Evolutionary conservation across 2,329 filamentous ascomycete genomes (phyloP), one percentile per base, ranked within the genome.

Genomic region (Fusarium sp.): DNA sequence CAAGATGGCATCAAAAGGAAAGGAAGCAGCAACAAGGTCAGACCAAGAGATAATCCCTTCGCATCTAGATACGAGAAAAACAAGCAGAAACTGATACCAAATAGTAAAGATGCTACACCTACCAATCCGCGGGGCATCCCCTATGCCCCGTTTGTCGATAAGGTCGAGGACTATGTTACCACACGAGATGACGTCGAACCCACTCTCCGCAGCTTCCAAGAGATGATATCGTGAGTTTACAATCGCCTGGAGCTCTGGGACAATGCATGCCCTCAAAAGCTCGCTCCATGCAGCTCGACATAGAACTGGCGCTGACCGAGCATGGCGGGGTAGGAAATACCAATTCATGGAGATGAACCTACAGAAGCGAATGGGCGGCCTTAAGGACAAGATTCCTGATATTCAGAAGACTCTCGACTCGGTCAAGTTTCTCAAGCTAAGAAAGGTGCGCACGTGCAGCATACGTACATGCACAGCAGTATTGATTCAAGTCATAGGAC

Each of bases 271-370:
- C 47, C 51, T 61, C 54, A 45, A 55, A 70, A 57, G 63, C 61
- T 63, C 53, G 63, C 52, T 53, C 45, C 46, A 47, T 54, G 52
- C 46, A 40, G 50, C 34, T 38, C 25, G 44, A 43, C 30, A 43
- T 38, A 30, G 40, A 60, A 63, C 57, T 59, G 60, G 61, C 55
- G 53, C 67, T 76, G 64, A 75, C 70, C 50, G 47, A 47, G 49
- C 38, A 45, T 44, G 59, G 63, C 15, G 81, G 81, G 78, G 80
- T 79, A 97, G 94, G 75, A 99, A 99, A 87, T 99, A 99, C 84
- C 96, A 98, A 81, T 99, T 98, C 83, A 99, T 99, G 96, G 94
- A 98, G 83, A 86, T 92, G 79, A 98, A 97, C 81, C 92, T 96
- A 63, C 92, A 97, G 80, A 88, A 94, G 70, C 89, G 96, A 50